Evolutionary conservation across 768 basidiomycete species (phyloP).

Genomic region (Boletus sp.): DNA sequence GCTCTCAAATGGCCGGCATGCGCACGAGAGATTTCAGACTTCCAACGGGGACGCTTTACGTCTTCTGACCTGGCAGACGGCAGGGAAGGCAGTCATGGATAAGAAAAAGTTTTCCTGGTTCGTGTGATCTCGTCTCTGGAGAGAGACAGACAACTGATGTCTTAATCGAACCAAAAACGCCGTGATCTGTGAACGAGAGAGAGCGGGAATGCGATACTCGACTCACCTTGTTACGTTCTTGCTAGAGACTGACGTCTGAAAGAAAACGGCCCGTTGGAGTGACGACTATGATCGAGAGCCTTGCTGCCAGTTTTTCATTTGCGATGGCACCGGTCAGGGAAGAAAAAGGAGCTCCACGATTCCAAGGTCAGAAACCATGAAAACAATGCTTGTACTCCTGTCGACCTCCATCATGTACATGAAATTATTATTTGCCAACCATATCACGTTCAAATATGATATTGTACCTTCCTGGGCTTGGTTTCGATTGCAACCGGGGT

Average conservation of each 20-base stretch:
- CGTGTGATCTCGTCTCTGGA: background rate
- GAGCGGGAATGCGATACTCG: background rate
- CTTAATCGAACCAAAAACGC: conserved; percentile 8
- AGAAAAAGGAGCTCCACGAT: conserved; percentile 13
- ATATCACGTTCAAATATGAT: no score
- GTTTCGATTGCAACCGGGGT: no score
- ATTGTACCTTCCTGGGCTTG: no score
- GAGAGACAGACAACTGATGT: background rate
- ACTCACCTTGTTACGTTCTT: conserved; percentile 22
- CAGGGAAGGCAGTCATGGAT: conserved; percentile 1
- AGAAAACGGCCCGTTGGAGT: background rate
- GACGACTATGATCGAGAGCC: background rate
- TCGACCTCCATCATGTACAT: background rate
- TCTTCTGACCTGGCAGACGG: conserved; percentile 8
- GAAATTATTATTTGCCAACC: background rate
- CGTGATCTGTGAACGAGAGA: conserved; percentile 3
- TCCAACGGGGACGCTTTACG: conserved; percentile 14
- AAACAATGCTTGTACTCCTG: background rate
- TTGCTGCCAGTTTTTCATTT: conserved; percentile 17
- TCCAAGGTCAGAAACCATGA: conserved; percentile 1
- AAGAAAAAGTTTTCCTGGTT: background rate
- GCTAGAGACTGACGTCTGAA: background rate
- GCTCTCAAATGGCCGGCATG: no score
- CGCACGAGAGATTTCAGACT: conserved; percentile 3
- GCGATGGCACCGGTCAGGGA: conserved; percentile 17